Evolutionary conservation across 2,329 filamentous ascomycete genomes (phyloP).

Genomic region (Xylaria sp.): DNA sequence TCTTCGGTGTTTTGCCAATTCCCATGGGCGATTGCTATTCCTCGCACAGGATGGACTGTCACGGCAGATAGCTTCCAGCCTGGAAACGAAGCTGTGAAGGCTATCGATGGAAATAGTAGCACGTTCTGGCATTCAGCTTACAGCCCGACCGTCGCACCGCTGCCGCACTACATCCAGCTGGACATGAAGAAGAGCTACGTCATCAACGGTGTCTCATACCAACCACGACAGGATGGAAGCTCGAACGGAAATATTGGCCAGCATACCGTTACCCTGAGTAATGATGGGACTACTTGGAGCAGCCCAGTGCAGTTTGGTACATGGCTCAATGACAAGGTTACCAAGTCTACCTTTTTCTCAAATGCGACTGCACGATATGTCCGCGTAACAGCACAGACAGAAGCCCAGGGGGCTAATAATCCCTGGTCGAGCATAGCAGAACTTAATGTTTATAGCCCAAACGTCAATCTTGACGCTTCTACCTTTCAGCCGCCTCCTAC

Average conservation of each 20-base stretch:
- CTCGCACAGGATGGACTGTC: constrained; percentile 45
- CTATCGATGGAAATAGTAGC: constrained; percentile 46
- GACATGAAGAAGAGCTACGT: constrained; percentile 45
- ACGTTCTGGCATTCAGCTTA: constrained; percentile 48
- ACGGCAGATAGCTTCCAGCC: constrained; percentile 46
- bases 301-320: constrained; percentile 47
- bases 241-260: constrained; percentile 47
- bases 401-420: constrained; percentile 44
- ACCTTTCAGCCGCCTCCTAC: constrained; percentile 38
- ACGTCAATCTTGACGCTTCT: constrained; percentile 34
- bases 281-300: constrained; percentile 45
- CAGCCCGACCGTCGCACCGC: constrained; percentile 31
- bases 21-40: constrained; percentile 39
- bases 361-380: constrained; percentile 47
- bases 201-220: constrained; percentile 48
- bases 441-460: constrained; percentile 47
- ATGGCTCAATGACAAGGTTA: constrained; percentile 45
- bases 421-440: constrained; percentile 50
- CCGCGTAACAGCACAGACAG: constrained; percentile 46
- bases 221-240: constrained; percentile 46
- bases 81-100: constrained; percentile 46
- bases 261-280: constrained; percentile 47
- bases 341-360: constrained; percentile 51
- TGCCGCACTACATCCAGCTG: constrained; percentile 49
- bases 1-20: constrained; percentile 36